Base-by-base conservation (phyloP, 208 protist species). In the Tritrichomonas foetus region DNA sequence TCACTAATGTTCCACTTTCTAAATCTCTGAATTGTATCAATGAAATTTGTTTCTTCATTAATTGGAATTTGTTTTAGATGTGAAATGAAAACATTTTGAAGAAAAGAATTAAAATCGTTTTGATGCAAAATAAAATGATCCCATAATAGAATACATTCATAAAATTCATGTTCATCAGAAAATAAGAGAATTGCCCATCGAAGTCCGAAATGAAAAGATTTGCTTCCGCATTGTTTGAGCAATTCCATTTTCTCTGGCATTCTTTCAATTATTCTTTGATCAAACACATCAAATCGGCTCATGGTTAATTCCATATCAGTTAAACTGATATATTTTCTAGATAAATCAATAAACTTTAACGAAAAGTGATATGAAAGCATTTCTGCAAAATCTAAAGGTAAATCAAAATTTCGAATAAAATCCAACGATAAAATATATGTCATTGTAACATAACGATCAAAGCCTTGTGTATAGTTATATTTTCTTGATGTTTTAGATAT, bases 391-490 rank as follows among this genome's bases (percentile, higher is more conserved):
- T 50, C 22, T 11, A 41, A 30, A 27, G 1, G 3, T 30, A 82
- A 27, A 9, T 8, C 33, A 50, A 50, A 20, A 30, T 82, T 47
- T 82, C 41, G 20, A 5, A 14, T 30, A 41, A 82, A 82, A 47
- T 82, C 41, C 2, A 82, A 20, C 0, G 39, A 3, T 14, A 82
- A 27, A 30, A 27, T 8, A 39, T 82, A 82, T 50, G 74, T 14
- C 0, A 82, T 82, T 27, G 41, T 50, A 13, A 49, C 11, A 82
- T 82, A 82, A 22, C 74, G 9, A 41, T 82, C 74, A 82, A 47
- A 82, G 20, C 74, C 74, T 82, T 82, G 74, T 50, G 41, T 82
- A 49, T 82, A 82, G 8, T 30, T n/a, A 25, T 50, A 82, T 82
- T 82, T 3, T 72, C 16, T 8, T 33, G 11, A 3, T n/a, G n/a